Evolutionary conservation across 495 filamentous ascomycete genomes (phyloP), one percentile per base, ranked within the genome.

Genomic region (Daldinia caldariorum): DNA sequence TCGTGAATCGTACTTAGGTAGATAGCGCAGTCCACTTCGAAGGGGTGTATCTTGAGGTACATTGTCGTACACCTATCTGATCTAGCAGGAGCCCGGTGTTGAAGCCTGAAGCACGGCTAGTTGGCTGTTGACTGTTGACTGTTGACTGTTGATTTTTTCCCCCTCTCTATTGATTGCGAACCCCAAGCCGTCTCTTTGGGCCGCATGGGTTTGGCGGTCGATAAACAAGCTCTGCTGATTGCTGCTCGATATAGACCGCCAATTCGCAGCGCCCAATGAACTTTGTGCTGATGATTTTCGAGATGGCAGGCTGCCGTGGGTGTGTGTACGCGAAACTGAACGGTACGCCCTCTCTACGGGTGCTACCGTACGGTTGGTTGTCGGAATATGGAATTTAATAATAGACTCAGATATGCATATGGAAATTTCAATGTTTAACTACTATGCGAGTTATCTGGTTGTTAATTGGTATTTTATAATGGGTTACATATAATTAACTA

Each of bases 401-500:
- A 61, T 58, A 58, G 54, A 37, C 38, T 14, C 59, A 60, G 55
- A 55, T 20, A 70, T 70, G 67, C 58, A 70, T 50, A 65, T 65
- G 57, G 57, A 60, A 53, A 70, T 70, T 61, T 70, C 61, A 57
- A 61, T 66, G 41, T 69, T 57, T 35, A 37, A 6, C 6, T 37
- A 8, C 16, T n/a, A 32, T 29, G 22, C 31, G 22, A 31, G n/a
- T 47, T 47, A 22, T 47, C 18, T 8, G 5, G 39, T 43, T 16
- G n/a, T 43, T 43, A 3, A 26, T 47, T 10, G 43, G 10, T 47
- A 47, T 47, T 8, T 47, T 47, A 20, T 7, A 16, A 47, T 22
- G 43, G 16, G 43, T 41, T n/a, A n/a, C 13, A 41, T 41, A 41
- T 41, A 41, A 16, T 5, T 41, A 41, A 41, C 2, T 41, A 14